Conservation (phyloP, 768 basidiomycete species). For the Lactifluus hygrophoroides region DNA sequence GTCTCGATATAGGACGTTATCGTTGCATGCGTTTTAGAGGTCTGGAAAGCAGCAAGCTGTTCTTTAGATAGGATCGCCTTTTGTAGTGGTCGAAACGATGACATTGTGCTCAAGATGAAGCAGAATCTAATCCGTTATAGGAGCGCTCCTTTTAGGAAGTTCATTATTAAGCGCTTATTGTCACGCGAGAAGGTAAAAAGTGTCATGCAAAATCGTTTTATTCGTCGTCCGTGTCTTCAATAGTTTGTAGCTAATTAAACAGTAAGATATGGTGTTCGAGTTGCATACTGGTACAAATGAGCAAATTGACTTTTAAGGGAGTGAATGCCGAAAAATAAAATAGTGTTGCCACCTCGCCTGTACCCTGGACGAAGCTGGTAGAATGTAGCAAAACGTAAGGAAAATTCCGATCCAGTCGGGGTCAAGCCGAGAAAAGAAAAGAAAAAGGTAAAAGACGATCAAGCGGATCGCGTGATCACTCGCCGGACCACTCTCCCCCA, state of each 20-base stretch:
- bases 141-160: too few relatives aligned
- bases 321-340: slow-evolving; percentile 9
- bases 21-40: slow-evolving; percentile 57
- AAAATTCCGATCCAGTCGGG: neutral
- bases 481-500: slow-evolving; percentile 59
- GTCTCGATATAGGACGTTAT: slow-evolving; percentile 63
- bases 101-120: slow-evolving; percentile 3
- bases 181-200: neutral
- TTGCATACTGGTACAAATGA: slow-evolving; percentile 4
- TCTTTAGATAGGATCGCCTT: slow-evolving; percentile 70
- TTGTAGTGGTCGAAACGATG: slow-evolving; percentile 42
- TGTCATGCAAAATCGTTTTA: slow-evolving; percentile 12
- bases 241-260: neutral
- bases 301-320: neutral
- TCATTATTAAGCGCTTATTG: too few relatives aligned
- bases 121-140: too few relatives aligned
- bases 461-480: slow-evolving; percentile 3
- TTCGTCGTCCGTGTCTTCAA: slow-evolving; percentile 1
- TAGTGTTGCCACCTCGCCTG: too few relatives aligned
- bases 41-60: slow-evolving; percentile 78
- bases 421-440: neutral
- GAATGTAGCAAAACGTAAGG: too few relatives aligned
- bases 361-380: too few relatives aligned
- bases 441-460: neutral
- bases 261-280: too few relatives aligned